These are phyloP conservation scores for Rosa hybrid DNA, from an alignment of 331 rosid genomes.

Conservation along the genomic window DNA sequence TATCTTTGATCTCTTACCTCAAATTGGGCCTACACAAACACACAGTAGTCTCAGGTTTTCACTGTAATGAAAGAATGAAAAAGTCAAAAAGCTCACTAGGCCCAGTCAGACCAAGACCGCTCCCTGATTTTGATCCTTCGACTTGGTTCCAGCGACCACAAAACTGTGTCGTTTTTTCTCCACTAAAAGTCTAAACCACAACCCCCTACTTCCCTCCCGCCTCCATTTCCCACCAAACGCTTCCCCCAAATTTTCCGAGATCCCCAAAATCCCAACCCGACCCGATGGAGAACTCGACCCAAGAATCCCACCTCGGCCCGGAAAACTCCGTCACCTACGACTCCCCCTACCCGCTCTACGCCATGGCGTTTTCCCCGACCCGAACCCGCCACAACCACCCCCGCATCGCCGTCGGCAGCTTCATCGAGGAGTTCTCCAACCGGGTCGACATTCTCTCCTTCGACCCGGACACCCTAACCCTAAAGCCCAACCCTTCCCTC, in stretches of 20 bases:
- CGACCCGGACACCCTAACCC: constrained; percentile 63
- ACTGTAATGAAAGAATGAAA: too few species aligned
- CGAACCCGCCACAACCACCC: constrained; percentile 23
- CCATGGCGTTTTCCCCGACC: constrained; percentile 63
- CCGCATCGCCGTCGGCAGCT: constrained; percentile 82
- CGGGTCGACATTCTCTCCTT: constrained; percentile 81
- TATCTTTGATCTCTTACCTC: too few species aligned
- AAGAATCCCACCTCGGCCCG: constrained; percentile 63
- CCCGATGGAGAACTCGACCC: constrained; percentile 66
- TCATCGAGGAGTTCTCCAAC: constrained; percentile 78
- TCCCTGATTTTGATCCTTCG: neutral
- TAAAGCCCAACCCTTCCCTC: constrained; percentile 58
- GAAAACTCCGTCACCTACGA: constrained; percentile 67
- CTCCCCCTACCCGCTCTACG: constrained; percentile 73
- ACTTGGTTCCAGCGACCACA: neutral
- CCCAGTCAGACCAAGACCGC: constrained; percentile 4
- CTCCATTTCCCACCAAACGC: neutral
- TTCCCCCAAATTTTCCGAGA: neutral
- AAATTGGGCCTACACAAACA: too few species aligned
- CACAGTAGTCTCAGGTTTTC: too few species aligned
- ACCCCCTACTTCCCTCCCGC: neutral
- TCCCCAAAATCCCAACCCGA: neutral
- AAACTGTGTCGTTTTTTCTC: neutral
- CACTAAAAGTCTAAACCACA: neutral
- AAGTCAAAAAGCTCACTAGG: too few species aligned